Conservation (phyloP, 2,329 filamentous ascomycete genomes). For the Falciphora oryzae region DNA sequence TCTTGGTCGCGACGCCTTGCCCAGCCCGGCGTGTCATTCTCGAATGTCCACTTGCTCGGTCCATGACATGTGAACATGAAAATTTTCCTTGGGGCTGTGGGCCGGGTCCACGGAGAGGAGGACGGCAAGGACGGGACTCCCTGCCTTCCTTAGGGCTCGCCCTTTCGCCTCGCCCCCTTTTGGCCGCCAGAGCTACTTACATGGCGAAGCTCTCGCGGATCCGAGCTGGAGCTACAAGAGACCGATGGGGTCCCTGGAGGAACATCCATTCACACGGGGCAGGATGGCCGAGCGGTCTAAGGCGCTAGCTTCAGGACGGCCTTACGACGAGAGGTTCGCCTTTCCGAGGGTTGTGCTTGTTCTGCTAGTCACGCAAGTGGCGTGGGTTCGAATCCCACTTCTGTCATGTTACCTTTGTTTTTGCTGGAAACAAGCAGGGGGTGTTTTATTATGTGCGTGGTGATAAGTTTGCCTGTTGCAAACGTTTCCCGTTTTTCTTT, state of each 20-base stretch:
- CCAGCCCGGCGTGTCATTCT: neutral
- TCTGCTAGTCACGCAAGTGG: neutral
- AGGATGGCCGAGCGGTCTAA: neutral
- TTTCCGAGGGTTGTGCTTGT: neutral
- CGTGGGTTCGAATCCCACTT: neutral
- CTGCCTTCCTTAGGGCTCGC: too few species aligned
- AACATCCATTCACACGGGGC: neutral
- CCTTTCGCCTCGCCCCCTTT: neutral
- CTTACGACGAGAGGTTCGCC: neutral
- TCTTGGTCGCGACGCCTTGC: too few species aligned
- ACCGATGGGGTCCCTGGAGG: neutral
- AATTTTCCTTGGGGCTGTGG: neutral
- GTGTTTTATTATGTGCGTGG: too few species aligned
- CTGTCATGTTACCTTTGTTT: neutral
- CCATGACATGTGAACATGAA: neutral
- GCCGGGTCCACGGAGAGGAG: neutral
- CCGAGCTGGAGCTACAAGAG: neutral
- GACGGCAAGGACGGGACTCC: neutral
- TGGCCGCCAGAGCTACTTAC: neutral
- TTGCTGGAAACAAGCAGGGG: neutral
- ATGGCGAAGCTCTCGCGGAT: neutral
- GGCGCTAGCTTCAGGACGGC: neutral
- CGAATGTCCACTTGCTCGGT: neutral
- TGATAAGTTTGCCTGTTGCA: neutral
- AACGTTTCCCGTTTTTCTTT: too few species aligned